These are phyloP conservation scores for Tylopilus sp. DNA, from an alignment of 768 basidiomycete species.

Conservation along the genomic window DNA sequence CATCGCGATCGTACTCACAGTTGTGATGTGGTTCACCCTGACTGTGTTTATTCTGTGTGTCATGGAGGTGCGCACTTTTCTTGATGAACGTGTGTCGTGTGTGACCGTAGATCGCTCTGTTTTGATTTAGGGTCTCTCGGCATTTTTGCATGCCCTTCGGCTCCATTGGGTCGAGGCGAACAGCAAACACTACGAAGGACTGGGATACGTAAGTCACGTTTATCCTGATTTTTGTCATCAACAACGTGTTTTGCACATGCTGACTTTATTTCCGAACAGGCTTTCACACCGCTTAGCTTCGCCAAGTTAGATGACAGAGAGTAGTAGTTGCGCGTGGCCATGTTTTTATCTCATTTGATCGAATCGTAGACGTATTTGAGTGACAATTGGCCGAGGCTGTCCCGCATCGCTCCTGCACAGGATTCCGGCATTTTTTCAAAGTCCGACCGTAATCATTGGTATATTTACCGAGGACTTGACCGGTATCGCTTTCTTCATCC, in stretches of 20 bases:
- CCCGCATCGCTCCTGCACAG: conserved; percentile 7
- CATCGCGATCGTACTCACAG: conserved; percentile 47
- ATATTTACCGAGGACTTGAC: conserved; percentile 11
- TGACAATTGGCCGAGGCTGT: conserved; percentile 8
- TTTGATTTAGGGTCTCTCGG: conserved; percentile 73
- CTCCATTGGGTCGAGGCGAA: conserved; percentile 99
- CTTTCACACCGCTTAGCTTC: conserved; percentile 48
- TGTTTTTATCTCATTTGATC: conserved; percentile 16
- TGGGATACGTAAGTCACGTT: conserved; percentile 70
- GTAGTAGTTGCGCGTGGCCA: conserved; percentile 24
- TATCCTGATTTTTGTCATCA: conserved; percentile 10
- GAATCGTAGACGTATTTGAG: conserved; percentile 16
- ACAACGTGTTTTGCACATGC: conserved; percentile 26
- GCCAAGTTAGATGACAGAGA: conserved; percentile 40
- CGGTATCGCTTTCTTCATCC: conserved; percentile 21
- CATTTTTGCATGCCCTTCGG: conserved; percentile 93
- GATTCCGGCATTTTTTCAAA: conserved; percentile 26
- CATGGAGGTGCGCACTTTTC: conserved; percentile 76
- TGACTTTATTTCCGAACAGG: conserved; percentile 34
- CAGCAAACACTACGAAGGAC: conserved; percentile 92
- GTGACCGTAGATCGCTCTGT: conserved; percentile 6
- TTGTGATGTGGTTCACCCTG: conserved; percentile 71
- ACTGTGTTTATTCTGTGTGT: conserved; percentile 82
- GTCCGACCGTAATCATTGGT: conserved; percentile 23
- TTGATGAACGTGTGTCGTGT: conserved; percentile 16